phyloP scores from a whole-genome alignment of 2,329 filamentous ascomycete species.

The Aspergillus oerlinghausenensis region DNA sequence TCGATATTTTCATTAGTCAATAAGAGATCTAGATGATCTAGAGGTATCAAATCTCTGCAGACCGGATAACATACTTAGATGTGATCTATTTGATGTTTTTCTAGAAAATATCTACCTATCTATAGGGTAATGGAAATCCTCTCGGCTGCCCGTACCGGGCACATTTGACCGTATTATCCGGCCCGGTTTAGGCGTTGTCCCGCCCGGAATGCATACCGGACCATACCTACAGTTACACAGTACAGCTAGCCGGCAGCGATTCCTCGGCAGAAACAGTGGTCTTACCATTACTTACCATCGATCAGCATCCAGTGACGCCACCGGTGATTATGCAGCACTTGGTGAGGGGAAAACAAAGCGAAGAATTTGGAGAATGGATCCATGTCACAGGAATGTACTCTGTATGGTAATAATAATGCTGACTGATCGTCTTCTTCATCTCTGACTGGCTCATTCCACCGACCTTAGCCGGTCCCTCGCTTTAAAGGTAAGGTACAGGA shows the following conservation, averaged over 20 bases:
- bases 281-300: not conserved
- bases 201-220: constrained; percentile 15
- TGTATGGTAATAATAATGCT: not conserved
- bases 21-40: not conserved
- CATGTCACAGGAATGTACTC: not conserved
- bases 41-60: no score
- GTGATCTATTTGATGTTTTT: not conserved
- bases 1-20: not conserved
- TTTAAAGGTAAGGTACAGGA: constrained; percentile 11
- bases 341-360: not conserved
- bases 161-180: constrained; percentile 3
- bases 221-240: constrained; percentile 9
- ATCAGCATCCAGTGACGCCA: not conserved
- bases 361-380: not conserved
- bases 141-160: not conserved
- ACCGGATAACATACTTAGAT: not conserved
- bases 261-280: not conserved
- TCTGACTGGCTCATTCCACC: constrained; percentile 8
- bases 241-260: not conserved
- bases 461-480: constrained; percentile 1
- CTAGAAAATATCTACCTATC: not conserved
- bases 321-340: not conserved
- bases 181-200: constrained; percentile 11
- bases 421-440: not conserved
- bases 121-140: not conserved